Evolutionary conservation across 805 yeast species (phyloP).

Genomic region (Huiozyma sinensis): DNA sequence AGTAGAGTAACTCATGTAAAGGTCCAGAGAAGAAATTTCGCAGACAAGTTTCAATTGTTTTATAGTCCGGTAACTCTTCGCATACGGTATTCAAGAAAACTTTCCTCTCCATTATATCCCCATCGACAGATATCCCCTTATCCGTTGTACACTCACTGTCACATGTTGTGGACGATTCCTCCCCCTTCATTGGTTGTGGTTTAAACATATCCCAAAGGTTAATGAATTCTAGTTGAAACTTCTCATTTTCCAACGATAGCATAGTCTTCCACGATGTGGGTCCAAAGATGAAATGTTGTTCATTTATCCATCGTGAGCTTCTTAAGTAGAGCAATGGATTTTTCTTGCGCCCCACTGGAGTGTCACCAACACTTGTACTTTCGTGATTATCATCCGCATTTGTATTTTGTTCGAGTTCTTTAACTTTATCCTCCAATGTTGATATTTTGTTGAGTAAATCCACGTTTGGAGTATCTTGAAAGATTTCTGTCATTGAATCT

Average conservation of each 20-base stretch:
- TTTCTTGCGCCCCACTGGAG: background rate
- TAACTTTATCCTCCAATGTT: slow-evolving; percentile 10
- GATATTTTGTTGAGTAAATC: slow-evolving; percentile 14
- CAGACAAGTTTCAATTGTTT: slow-evolving; percentile 7
- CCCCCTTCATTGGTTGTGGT: slow-evolving; percentile 8
- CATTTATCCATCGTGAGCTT: slow-evolving; percentile 1
- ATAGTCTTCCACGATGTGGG: slow-evolving; percentile 22
- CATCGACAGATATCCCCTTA: no score
- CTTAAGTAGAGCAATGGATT: background rate
- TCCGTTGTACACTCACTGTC: no score
- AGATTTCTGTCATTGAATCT: slow-evolving; percentile 9
- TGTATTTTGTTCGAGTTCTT: background rate
- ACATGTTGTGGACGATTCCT: no score
- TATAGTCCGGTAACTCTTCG: slow-evolving; percentile 8
- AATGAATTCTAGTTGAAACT: slow-evolving; percentile 12
- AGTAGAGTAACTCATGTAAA: slow-evolving; percentile 9
- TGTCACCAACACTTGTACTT: background rate
- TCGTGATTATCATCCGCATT: background rate
- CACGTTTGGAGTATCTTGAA: slow-evolving; percentile 16
- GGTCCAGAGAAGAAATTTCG: slow-evolving; percentile 9
- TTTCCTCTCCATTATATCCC: no score
- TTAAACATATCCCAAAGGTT: slow-evolving; percentile 16
- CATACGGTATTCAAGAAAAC: slow-evolving; percentile 1
- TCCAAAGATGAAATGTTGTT: slow-evolving; percentile 14
- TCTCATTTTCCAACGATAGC: slow-evolving; percentile 10